Base-by-base conservation (phyloP, 768 basidiomycete species). In the Cyclocybe aegerita region DNA sequence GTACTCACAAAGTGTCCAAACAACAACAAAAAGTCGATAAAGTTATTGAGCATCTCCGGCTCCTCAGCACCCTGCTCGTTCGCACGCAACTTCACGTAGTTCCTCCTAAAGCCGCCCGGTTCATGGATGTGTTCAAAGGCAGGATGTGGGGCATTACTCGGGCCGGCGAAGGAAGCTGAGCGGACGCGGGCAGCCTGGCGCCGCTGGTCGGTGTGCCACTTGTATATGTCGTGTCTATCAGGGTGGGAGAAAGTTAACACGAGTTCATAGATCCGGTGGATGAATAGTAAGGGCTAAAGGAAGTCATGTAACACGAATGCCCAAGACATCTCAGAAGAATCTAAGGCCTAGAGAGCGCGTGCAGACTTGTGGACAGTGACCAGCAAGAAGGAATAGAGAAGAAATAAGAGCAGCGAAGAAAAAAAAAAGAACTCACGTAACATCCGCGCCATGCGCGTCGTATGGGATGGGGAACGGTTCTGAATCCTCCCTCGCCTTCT, bases 1-100 rank as follows among this genome's bases (percentile, higher is more conserved):
- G 45, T 30, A 75, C 94, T 72, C 63, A 95, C 96, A 63, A 97
- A 98, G 67, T 98, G 96, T 4, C 97, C 97, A 62, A 92, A 99
- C 17, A 98, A 76, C 61, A 88, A 89, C 39, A 99, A 71, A 67
- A 99, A 99, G 61, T 98, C 94, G 53, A 98, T 89, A 54, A 96
- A 95, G 62, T 91, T 95, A 60, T 86, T 86, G 30, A 93, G 74
- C 42, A 82, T 81, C 10, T 68, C 77, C 3, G 77, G 84, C 53
- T 87, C 85, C 37, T 79, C 81, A 15, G 67, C 62, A 7, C 83
- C 83, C 51, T 85, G 81, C 53, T 88, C 86, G 42, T 78, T 80
- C 3, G 90, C 86, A 43, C 80, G 82, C 49, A 89, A 67, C 30
- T 86, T 71, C 7, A 98, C 75, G 65, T 92, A 97, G 66, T 95